phyloP scores from a whole-genome alignment of 1,284 basidiomycete species.

The Cryptococcus maquisensis region DNA sequence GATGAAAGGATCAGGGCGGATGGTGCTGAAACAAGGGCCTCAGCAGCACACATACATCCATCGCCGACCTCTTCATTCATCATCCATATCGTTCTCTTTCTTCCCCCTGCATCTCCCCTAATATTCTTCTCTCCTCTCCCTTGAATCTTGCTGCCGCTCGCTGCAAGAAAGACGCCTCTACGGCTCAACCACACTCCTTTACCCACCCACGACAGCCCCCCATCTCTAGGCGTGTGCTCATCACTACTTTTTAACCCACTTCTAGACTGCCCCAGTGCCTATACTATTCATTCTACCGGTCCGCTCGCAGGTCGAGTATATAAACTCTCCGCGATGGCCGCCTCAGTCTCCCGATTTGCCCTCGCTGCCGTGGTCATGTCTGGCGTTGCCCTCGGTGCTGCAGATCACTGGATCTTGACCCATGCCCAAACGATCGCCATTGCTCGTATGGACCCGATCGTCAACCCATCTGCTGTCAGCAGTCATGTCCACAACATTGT shows the following conservation, averaged over 20 bases:
- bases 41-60: no score
- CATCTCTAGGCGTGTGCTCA: not conserved
- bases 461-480: constrained; percentile 39
- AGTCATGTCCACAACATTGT: constrained; percentile 46
- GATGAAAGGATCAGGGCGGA: no score
- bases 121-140: not conserved
- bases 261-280: not conserved
- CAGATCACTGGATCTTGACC: constrained; percentile 34
- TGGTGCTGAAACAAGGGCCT: no score
- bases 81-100: no score
- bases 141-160: not conserved
- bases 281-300: not conserved
- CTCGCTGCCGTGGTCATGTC: constrained; percentile 9
- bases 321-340: not conserved
- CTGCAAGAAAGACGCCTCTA: not conserved
- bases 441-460: constrained; percentile 49
- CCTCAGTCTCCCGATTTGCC: not conserved
- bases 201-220: not conserved
- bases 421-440: constrained; percentile 30
- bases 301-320: constrained; percentile 10
- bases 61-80: not conserved
- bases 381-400: constrained; percentile 4
- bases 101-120: not conserved
- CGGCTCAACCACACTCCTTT: constrained; percentile 13
- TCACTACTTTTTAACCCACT: no score